Evolutionary conservation across 78 protist species (phyloP).

Genomic region (Thecamonas trahens): DNA sequence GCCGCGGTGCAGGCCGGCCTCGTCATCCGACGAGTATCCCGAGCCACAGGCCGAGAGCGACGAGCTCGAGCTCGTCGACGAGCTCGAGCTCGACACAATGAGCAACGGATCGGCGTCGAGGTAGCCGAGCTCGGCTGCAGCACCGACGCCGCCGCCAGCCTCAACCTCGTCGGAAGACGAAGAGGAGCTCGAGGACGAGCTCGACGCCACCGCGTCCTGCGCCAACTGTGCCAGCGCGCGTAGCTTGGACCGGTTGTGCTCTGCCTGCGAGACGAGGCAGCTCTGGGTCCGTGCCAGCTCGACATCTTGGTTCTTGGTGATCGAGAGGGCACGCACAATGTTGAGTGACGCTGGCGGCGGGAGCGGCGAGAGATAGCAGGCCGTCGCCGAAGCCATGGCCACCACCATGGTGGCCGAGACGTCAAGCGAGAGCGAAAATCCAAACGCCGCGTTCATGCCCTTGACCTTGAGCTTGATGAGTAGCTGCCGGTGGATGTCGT

Average conservation of each 20-base stretch:
- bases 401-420: slow-evolving; percentile 40
- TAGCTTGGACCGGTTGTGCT: too few species aligned
- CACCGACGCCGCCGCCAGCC: too few species aligned
- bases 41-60: not conserved
- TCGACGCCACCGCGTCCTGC: too few species aligned
- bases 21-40: not conserved
- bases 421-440: slow-evolving; percentile 25
- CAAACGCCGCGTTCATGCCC: slow-evolving; percentile 70
- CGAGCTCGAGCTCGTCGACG: not conserved
- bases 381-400: slow-evolving; percentile 59
- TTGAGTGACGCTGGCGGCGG: slow-evolving; percentile 40
- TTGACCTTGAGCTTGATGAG: slow-evolving; percentile 42
- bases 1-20: not conserved
- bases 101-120: too few species aligned
- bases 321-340: slow-evolving; percentile 27
- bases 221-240: too few species aligned
- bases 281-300: too few species aligned
- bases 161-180: not conserved
- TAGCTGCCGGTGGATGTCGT: slow-evolving; percentile 69
- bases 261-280: not conserved
- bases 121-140: too few species aligned
- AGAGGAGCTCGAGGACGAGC: not conserved
- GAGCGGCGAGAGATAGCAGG: slow-evolving; percentile 36
- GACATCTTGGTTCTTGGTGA: too few species aligned
- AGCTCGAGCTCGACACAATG: too few species aligned